Evolutionary conservation across 768 basidiomycete genomes (phyloP).

Genomic region (Gloeostereum incarnatum): DNA sequence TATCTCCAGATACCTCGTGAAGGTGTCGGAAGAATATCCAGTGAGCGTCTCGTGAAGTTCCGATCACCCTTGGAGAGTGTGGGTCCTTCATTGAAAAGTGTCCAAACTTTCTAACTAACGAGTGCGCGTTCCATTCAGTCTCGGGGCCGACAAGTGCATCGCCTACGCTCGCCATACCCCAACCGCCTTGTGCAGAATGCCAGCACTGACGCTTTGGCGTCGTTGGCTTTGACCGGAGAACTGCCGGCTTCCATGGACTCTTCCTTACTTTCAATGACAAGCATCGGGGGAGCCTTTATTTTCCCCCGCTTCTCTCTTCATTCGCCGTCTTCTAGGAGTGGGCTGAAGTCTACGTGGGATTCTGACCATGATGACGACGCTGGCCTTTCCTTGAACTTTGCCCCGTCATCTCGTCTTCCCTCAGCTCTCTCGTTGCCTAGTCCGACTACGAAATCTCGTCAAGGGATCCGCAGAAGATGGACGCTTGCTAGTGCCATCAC

Average conservation of each 20-base stretch:
- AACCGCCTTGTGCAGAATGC: not conserved
- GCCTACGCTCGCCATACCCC: not conserved
- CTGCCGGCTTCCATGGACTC: conserved; percentile 5
- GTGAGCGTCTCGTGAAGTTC: not conserved
- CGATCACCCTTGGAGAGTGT: not conserved
- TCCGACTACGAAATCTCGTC: conserved; percentile 2
- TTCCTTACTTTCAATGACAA: not conserved
- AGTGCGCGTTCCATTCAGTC: not conserved
- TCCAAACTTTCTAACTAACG: not conserved
- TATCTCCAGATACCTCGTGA: not conserved
- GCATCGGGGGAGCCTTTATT: not conserved
- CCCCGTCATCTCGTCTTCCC: not conserved
- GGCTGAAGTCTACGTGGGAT: conserved; percentile 3
- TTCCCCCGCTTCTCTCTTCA: not conserved
- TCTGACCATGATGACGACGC: not conserved
- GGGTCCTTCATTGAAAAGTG: not conserved
- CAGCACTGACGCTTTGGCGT: conserved; percentile 18
- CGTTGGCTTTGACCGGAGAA: conserved; percentile 21
- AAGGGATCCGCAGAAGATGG: conserved; percentile 10
- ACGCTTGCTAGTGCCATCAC: conserved; percentile 25
- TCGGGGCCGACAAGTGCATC: not conserved
- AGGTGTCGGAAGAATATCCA: not conserved
- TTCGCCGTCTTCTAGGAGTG: not conserved
- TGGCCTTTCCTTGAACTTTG: not conserved
- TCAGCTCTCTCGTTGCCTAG: conserved; percentile 2